phyloP scores from a whole-genome alignment of 176 grass and related monocot genomes.

The Bromus sterilis region DNA sequence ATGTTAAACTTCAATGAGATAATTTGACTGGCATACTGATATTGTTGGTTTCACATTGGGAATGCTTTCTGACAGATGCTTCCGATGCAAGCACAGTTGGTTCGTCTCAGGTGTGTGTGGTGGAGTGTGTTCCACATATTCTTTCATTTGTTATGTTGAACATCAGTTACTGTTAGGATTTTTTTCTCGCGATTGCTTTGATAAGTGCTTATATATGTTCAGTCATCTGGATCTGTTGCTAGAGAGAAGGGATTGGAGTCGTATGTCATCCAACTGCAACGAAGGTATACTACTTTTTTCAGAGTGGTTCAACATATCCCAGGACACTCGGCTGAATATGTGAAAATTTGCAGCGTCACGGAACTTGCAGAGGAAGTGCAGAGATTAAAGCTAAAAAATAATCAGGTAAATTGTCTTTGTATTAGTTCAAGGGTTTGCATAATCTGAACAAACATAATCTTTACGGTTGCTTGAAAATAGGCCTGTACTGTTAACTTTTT shows the following conservation, averaged over 20 bases:
- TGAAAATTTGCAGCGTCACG: constrained; percentile 39
- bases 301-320: not conserved
- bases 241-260: constrained; percentile 73
- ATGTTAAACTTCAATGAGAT: constrained; percentile 6
- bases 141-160: not conserved
- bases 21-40: constrained; percentile 18
- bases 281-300: constrained; percentile 43
- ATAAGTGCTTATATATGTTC: constrained; percentile 19
- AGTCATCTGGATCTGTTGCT: constrained; percentile 34
- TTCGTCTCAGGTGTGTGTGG: constrained; percentile 53
- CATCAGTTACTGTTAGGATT: not conserved
- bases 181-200: not conserved
- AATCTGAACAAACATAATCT: not conserved
- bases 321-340: constrained; percentile 7
- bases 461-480: not conserved
- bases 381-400: constrained; percentile 51
- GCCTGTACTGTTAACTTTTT: not conserved
- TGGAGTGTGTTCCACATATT: not conserved
- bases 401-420: constrained; percentile 38
- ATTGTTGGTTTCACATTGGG: constrained; percentile 24
- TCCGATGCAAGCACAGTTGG: constrained; percentile 29
- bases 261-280: constrained; percentile 52
- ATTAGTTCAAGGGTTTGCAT: not conserved
- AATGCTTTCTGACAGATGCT: constrained; percentile 34
- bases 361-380: constrained; percentile 69